Conservation (phyloP, 495 filamentous ascomycete genomes). For the Daldinia vernicosa region DNA sequence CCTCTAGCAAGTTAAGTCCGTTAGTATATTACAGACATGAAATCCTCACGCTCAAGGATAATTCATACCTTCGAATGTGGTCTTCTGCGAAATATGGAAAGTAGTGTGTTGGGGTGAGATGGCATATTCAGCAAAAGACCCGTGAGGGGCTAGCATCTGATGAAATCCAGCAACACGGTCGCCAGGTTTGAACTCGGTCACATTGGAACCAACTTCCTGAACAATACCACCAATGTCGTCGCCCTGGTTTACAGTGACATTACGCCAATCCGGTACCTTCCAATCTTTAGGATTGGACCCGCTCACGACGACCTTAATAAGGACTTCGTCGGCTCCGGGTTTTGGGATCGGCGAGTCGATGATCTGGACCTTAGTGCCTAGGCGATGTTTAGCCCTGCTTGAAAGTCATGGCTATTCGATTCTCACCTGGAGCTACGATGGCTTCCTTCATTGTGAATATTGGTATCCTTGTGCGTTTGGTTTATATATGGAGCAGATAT, state of each 20-base stretch:
- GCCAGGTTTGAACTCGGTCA: constrained; percentile 69
- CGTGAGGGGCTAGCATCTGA: constrained; percentile 59
- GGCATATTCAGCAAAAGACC: constrained; percentile 77
- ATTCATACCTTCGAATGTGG: constrained; percentile 69
- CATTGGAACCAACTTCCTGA: constrained; percentile 66
- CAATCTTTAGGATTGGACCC: constrained; percentile 86
- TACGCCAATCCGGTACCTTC: constrained; percentile 57
- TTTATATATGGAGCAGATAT: background rate
- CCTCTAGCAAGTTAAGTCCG: constrained; percentile 57
- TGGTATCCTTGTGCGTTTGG: background rate
- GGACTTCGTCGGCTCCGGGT: constrained; percentile 67
- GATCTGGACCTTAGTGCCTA: constrained; percentile 64
- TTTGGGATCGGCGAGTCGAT: constrained; percentile 70
- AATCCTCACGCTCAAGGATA: background rate
- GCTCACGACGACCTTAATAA: constrained; percentile 74
- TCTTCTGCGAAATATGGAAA: constrained; percentile 72
- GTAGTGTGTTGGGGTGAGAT: constrained; percentile 71
- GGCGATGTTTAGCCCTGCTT: background rate
- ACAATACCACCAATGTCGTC: constrained; percentile 80
- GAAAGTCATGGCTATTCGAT: background rate
- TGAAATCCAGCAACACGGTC: constrained; percentile 79
- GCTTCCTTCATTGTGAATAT: constrained; percentile 69
- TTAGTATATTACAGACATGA: background rate
- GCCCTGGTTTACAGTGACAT: constrained; percentile 61
- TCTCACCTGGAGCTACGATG: constrained; percentile 57